Evolutionary conservation across 179 eudicot species (phyloP), one percentile per base, ranked within the genome.

Genomic region (Actinidia polygama): DNA sequence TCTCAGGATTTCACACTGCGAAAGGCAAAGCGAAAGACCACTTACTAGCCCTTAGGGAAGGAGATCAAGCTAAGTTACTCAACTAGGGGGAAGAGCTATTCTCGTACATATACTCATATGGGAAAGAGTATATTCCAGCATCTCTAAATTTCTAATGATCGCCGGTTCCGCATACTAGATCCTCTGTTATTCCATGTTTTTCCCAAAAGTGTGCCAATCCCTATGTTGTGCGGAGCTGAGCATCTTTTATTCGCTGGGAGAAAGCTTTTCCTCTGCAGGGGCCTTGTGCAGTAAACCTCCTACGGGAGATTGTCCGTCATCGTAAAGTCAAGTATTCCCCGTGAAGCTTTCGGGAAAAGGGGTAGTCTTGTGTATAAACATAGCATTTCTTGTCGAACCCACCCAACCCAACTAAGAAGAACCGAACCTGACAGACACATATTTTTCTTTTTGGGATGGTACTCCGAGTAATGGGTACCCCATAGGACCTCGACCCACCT

Each of bases 261-360:
- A 62, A 62, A 63, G 72, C 23, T 44, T 69, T 44, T 44, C 73
- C 10, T 40, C 9, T 69, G 10, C 11, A 69, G 73, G 47, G 70
- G 53, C 73, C 58, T 64, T 44, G 83, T 79, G 81, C 80, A 82
- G 57, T 81, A 81, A 81, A 78, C 82, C 81, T 78, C 82, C 77
- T 83, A 83, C 59, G 79, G 79, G 82, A 82, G 85, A 82, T 78
- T 63, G 79, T 83, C 85, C 85, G 78, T 77, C 58, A 58, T 83
- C 74, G 82, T 83, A 83, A 82, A n/a, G n/a, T n/a, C n/a, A n/a
- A n/a, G n/a, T n/a, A n/a, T n/a, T 83, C 85, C 81, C 81, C 73
- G 79, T 64, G 50, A 72, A 83, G 82, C 82, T 78, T 83, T 83
- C 69, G 85, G 81, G 80, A 71, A 78, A 46, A 83, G 81, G 69